Percentiles rank a stretch among this genome's conserved stretches.
These are phyloP conservation scores for Manihot esculenta DNA, from an alignment of 441 rosid species.

Conservation along the genomic window DNA sequence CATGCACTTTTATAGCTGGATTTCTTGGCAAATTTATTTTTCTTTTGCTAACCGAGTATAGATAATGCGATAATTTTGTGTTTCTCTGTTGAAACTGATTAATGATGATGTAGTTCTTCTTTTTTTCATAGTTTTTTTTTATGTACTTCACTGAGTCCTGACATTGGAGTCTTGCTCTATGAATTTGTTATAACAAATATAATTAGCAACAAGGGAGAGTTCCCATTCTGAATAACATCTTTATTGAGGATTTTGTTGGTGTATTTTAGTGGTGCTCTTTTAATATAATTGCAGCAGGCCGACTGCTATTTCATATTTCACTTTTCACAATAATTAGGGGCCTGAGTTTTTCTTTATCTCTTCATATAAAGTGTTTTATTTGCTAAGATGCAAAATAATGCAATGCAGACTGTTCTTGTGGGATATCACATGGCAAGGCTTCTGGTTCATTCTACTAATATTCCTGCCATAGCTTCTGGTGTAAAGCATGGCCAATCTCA, in stretches of 20 bases:
- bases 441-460: constrained; percentile 53
- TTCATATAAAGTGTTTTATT: background rate
- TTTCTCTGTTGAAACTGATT: no score
- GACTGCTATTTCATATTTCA: constrained; percentile 1
- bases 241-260: background rate
- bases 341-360: background rate
- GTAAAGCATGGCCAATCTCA: constrained; percentile 40
- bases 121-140: background rate
- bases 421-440: constrained; percentile 57
- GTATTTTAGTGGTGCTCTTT: background rate
- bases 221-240: background rate
- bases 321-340: background rate
- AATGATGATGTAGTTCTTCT: no score
- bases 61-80: background rate
- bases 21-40: background rate
- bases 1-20: background rate
- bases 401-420: constrained; percentile 41
- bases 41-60: background rate
- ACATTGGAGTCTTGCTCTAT: background rate
- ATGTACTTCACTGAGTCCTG: background rate
- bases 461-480: constrained; percentile 42
- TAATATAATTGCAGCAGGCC: background rate
- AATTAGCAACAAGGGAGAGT: background rate
- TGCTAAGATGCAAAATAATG: constrained; percentile 17
- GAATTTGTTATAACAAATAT: background rate